phyloP scores from a whole-genome alignment of 1,139 yeast species.

The Ogataea hybrid region DNA sequence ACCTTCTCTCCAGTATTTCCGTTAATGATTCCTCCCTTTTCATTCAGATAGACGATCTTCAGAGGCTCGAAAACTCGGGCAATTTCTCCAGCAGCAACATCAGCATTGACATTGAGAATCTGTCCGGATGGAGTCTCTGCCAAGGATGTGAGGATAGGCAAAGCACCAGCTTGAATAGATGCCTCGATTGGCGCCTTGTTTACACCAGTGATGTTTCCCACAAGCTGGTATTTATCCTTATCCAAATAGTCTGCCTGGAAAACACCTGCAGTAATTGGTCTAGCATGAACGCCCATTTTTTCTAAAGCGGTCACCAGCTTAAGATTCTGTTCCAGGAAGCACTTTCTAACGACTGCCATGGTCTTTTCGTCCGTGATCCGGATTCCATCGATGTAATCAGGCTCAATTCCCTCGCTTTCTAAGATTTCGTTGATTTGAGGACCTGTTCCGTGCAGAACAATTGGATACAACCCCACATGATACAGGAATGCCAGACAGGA shows the following conservation, averaged over 20 bases:
- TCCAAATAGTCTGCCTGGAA: slow-evolving; percentile 92
- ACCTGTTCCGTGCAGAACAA: slow-evolving; percentile 97
- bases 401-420: slow-evolving; percentile 94
- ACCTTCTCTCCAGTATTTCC: slow-evolving; percentile 91
- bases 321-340: slow-evolving; percentile 93
- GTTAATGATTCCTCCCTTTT: slow-evolving; percentile 95
- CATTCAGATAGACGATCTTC: slow-evolving; percentile 93
- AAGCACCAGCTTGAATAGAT: slow-evolving; percentile 91
- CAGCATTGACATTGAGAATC: slow-evolving; percentile 95
- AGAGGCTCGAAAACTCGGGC: slow-evolving; percentile 97
- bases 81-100: slow-evolving; percentile 97
- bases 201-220: slow-evolving; percentile 84
- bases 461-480: slow-evolving; percentile 96
- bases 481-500: slow-evolving; percentile 93
- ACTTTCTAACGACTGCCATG: slow-evolving; percentile 92
- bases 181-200: slow-evolving; percentile 93
- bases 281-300: slow-evolving; percentile 93
- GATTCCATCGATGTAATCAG: slow-evolving; percentile 94
- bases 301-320: slow-evolving; percentile 94
- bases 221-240: slow-evolving; percentile 85
- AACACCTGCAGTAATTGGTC: slow-evolving; percentile 98
- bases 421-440: slow-evolving; percentile 95
- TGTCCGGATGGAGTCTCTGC: slow-evolving; percentile 98
- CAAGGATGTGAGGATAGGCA: slow-evolving; percentile 92
- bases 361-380: slow-evolving; percentile 94